Conservation (phyloP, 805 yeast species). For the Torulaspora maleeae region DNA sequence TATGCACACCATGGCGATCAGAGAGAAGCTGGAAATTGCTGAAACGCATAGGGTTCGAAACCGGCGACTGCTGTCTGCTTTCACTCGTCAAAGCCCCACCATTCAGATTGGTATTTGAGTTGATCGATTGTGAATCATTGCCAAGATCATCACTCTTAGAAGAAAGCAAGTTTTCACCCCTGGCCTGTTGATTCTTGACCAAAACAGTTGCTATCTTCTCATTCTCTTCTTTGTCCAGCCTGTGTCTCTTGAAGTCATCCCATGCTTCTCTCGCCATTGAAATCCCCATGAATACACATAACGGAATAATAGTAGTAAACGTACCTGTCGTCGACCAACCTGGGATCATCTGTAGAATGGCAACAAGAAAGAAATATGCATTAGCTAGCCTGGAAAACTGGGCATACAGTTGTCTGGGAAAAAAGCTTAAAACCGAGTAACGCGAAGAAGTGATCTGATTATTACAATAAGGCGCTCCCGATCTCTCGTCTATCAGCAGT, state of each 20-base stretch:
- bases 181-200: conserved; percentile 13
- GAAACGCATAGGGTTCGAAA: conserved; percentile 17
- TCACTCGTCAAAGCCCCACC: background rate
- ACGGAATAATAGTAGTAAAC: conserved; percentile 87
- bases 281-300: conserved; percentile 77
- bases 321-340: conserved; percentile 97
- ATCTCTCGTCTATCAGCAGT: conserved; percentile 63
- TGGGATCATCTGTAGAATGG: conserved; percentile 93
- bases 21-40: conserved; percentile 21
- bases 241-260: conserved; percentile 87
- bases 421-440: conserved; percentile 71
- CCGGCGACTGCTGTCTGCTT: background rate
- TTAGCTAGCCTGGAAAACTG: conserved; percentile 94
- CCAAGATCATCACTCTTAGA: background rate
- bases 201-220: conserved; percentile 44
- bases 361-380: conserved; percentile 80
- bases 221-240: conserved; percentile 81
- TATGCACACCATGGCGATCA: conserved; percentile 21
- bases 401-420: conserved; percentile 84
- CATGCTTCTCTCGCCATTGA: conserved; percentile 90
- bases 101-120: background rate
- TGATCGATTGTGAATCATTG: background rate
- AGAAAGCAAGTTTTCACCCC: background rate
- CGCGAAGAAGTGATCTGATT: conserved; percentile 83
- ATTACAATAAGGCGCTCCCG: conserved; percentile 49